Evolutionary conservation across 768 basidiomycete species (phyloP), one percentile per base, ranked within the genome.

Genomic region (Mycena capillaripes): DNA sequence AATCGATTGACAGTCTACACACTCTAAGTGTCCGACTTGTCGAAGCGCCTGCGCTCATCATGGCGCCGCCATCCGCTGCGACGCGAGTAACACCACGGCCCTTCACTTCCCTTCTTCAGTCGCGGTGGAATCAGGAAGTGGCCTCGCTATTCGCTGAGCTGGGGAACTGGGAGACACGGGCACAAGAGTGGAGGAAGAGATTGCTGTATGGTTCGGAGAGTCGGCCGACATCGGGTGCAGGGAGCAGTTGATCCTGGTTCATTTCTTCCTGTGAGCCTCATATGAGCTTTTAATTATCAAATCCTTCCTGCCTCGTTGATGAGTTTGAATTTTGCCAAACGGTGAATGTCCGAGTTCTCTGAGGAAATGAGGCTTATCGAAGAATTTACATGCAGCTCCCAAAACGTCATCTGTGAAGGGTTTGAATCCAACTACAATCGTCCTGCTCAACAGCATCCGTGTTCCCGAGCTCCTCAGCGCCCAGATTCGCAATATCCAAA

Each of bases 71-170:
- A 7, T 79, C 89, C 7, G 92, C 91, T 29, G 88, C 89, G n/a
- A 78, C 83, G n/a, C 83, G 90, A 32, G 87, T 91, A 70, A 80
- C 83, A 23, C 83, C 84, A 57, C 81, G 77, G 29, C 87, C 88
- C 1, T 87, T 91, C 74, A 73, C 79, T 5, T 77, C 85, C 3
- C 82, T 90, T 46, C 46, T 92, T 25, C 84, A 92, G 73, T 84
- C 85, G 19, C 83, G 79, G 58, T 93, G 91, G 91, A 93, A 93
- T 76, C 79, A 85, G 17, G 86, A 92, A 71, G 75, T 92, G 23
- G 89, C 84, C 8, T 77, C 76, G 44, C 70, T 89, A 27, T 88
- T 88, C 68, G 74, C 79, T 25, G 84, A 86, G 17, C 81, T 87
- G 65, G 79, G 84, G 29, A 80, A 80, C 38, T 86, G 86, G 84